Evolutionary conservation across 2,329 filamentous ascomycete genomes (phyloP), one percentile per base, ranked within the genome.

Genomic region (Talaromyces sp.): DNA sequence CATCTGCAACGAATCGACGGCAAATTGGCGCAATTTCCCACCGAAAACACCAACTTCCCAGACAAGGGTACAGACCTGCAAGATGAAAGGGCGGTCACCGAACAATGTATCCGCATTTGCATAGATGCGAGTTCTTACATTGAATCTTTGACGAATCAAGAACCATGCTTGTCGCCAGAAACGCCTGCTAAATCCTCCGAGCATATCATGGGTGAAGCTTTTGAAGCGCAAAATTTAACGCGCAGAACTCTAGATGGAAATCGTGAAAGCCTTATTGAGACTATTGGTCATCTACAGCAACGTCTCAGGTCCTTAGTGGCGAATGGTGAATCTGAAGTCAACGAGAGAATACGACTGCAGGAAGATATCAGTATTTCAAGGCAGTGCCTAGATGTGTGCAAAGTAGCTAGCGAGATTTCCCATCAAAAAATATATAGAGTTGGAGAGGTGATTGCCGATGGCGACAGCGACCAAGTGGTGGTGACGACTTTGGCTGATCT

Each of bases 401-500:
- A 76, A 67, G 42, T 70, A 62, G 74, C 72, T 27, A 66, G 66
- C 47, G 66, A 74, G 64, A 67, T 72, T 62, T 68, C 70, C 4
- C 60, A 64, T 57, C 71, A 72, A 61, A 77, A 73, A 60, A 68
- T 73, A 59, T 72, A 73, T 64, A 75, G 61, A 55, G 63, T 78
- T 61, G 73, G 74, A 12, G 75, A 78, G 66, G 68, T 71, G 9
- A 62, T 75, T 69, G 74, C 73, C 53, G 73, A 78, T 52, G 69
- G 64, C 28, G 69, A 77, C 57, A 75, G 74, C 64, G 73, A 78
- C 68, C 74, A 78, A 68, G 69, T 78, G 33, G 72, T 79, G 61
- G 69, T 79, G 61, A 78, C 70, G 61, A 78, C 76, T 63, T 65
- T 77, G 62, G 75, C 75, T 44, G 76, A 78, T 70, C 68, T 79